Base-by-base conservation (phyloP, 306 rosid genomes). In the Rosa lucieae region DNA sequence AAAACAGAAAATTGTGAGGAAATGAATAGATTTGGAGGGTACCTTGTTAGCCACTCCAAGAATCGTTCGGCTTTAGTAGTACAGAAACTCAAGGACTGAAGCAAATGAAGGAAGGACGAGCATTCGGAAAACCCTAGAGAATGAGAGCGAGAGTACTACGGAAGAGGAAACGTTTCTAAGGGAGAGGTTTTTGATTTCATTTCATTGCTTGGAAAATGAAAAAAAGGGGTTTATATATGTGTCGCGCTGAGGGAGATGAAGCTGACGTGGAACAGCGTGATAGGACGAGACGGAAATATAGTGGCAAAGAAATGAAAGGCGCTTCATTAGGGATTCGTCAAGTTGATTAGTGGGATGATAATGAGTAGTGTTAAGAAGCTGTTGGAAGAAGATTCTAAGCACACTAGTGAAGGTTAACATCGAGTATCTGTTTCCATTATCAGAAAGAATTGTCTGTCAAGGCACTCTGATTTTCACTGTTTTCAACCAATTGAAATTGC, bases 11-110 rank as follows among this genome's bases (percentile, higher is more conserved):
- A 6, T 13, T 35, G 17, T 23, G 35, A 10, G 13, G 37, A 39
- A 10, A 18, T 40, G 39, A 56, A 56, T 0, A 13, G 77, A 74
- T 5, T 74, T 21, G 51, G 40, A 39, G 52, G 42, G 39, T 56
- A 74, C 53, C 77, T 56, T 12, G 51, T 55, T 11, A 39, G 77
- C 51, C 7, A 39, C 67, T 37, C 77, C 39, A 73, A 42, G 32
- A 67, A 67, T 65, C 21, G 32, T 13, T 29, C 40, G 8, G 18
- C 67, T 23, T 7, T 5, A 29, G 68, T 8, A 58, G 32, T 8
- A 72, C 23, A 49, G 44, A 51, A 8, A 72, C 18, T 32, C 76
- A 37, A 17, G n/a, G 76, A 46, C 20, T 8, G 5, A 17, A 51
- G 66, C 11, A 73, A 73, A 52, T 32, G 65, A 10, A 35, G 63